These are phyloP conservation scores for Candida xiaguanensis DNA, from an alignment of 805 yeast genomes.

Conservation along the genomic window DNA sequence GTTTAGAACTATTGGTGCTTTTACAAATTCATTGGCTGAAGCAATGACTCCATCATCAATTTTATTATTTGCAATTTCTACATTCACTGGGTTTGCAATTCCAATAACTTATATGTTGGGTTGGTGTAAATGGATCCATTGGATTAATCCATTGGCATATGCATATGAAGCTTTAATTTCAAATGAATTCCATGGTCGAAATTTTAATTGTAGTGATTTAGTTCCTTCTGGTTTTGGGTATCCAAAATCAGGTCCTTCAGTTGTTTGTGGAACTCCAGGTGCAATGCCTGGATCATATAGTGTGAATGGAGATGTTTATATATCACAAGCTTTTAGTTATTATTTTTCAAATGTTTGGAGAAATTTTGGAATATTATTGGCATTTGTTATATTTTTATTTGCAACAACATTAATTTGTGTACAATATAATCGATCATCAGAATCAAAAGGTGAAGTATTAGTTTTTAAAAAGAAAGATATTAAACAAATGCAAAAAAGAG, in stretches of 20 bases:
- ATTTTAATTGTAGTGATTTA: slow-evolving; percentile 50
- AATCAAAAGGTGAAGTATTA: slow-evolving; percentile 50
- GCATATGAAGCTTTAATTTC: slow-evolving; percentile 57
- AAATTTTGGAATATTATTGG: slow-evolving; percentile 66
- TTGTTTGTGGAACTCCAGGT: slow-evolving; percentile 60
- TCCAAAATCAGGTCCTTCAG: slow-evolving; percentile 38
- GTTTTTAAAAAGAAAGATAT: slow-evolving; percentile 53
- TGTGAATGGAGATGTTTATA: slow-evolving; percentile 60
- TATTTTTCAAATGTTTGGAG: slow-evolving; percentile 68
- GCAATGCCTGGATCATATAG: slow-evolving; percentile 48
- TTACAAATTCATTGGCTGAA: slow-evolving; percentile 35
- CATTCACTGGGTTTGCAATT: slow-evolving; percentile 48
- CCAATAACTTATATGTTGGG: slow-evolving; percentile 48
- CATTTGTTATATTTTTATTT: slow-evolving; percentile 43
- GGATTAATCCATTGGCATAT: slow-evolving; percentile 40
- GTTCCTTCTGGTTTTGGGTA: slow-evolving; percentile 63
- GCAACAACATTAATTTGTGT: slow-evolving; percentile 35
- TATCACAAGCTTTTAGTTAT: slow-evolving; percentile 48
- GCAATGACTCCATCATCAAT: slow-evolving; percentile 46
- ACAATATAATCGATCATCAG: slow-evolving; percentile 54
- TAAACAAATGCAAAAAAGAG: slow-evolving; percentile 37
- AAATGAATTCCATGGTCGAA: slow-evolving; percentile 59
- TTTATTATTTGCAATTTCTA: slow-evolving; percentile 48
- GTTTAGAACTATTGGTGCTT: slow-evolving; percentile 41
- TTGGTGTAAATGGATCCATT: slow-evolving; percentile 59